phyloP scores from a whole-genome alignment of 805 yeast species.

The Kluyveromyces starmeri region DNA sequence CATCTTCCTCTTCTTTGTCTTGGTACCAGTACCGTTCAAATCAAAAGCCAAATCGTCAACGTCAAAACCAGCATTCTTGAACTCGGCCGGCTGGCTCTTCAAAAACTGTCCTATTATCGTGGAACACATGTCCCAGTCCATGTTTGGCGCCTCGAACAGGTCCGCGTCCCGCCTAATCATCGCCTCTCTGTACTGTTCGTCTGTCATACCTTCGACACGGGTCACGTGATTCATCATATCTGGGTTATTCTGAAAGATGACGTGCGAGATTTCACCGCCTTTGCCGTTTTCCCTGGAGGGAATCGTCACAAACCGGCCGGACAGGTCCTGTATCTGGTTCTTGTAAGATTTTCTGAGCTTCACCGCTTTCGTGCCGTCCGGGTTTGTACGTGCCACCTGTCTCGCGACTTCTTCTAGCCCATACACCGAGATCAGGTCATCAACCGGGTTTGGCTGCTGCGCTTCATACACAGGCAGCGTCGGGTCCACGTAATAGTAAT shows the following conservation, averaged over 20 bases:
- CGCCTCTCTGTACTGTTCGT: constrained; percentile 19
- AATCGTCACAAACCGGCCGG: constrained; percentile 61
- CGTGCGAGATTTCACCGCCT: constrained; percentile 29
- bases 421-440: constrained; percentile 62
- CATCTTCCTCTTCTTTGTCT: constrained; percentile 17
- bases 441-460: constrained; percentile 59
- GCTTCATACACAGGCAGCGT: constrained; percentile 24
- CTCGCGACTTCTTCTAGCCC: constrained; percentile 58
- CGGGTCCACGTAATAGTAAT: constrained; percentile 35
- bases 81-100: constrained; percentile 27
- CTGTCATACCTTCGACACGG: constrained; percentile 19
- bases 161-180: constrained; percentile 21
- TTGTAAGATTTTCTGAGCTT: constrained; percentile 92
- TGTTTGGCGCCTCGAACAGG: constrained; percentile 18
- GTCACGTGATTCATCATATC: constrained; percentile 25
- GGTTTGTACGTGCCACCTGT: constrained; percentile 78
- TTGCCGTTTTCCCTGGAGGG: constrained; percentile 39
- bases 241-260: constrained; percentile 27
- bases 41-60: constrained; percentile 30
- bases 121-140: constrained; percentile 27
- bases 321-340: constrained; percentile 79
- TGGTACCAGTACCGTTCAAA: constrained; percentile 28
- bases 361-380: constrained; percentile 85
- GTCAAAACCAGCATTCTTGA: constrained; percentile 21
- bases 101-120: constrained; percentile 26